Conservation (phyloP, 306 rosid genomes). For the Citrullus colocynthis region DNA sequence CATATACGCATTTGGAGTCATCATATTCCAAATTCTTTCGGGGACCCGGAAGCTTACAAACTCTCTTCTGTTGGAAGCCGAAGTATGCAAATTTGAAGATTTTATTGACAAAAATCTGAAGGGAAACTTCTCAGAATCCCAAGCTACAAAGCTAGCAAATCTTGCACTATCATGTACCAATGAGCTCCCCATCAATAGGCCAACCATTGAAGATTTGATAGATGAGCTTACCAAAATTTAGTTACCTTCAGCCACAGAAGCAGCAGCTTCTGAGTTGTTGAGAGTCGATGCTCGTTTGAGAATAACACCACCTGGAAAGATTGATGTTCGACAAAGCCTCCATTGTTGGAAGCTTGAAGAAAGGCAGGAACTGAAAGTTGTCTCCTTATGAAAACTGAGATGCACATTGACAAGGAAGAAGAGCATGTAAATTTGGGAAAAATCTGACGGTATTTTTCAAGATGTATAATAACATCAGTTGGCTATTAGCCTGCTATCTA, state of each 20-base stretch:
- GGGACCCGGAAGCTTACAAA: conserved; percentile 42
- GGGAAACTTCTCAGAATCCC: conserved; percentile 45
- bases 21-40: conserved; percentile 64
- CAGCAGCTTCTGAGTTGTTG: not conserved
- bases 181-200: conserved; percentile 63
- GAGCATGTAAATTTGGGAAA: not conserved
- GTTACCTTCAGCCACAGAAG: conserved; percentile 1
- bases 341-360: not conserved
- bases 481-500: not conserved
- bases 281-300: not conserved
- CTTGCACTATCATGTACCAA: conserved; percentile 52
- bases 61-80: conserved; percentile 41
- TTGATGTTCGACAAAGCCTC: not conserved
- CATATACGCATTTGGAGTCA: conserved; percentile 81
- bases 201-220: conserved; percentile 39
- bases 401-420: not conserved
- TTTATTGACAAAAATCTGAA: conserved; percentile 41
- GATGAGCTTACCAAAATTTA: conserved; percentile 31
- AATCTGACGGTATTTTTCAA: not conserved
- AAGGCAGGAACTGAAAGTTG: not conserved
- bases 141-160: conserved; percentile 48
- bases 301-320: not conserved
- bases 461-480: not conserved
- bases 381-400: not conserved
- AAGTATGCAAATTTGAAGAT: conserved; percentile 39